A percentile compares a stretch with the other conserved stretches of the same genome.
Conservation (phyloP, 2,329 filamentous ascomycete genomes). For the Penicillium griseofulvum region DNA sequence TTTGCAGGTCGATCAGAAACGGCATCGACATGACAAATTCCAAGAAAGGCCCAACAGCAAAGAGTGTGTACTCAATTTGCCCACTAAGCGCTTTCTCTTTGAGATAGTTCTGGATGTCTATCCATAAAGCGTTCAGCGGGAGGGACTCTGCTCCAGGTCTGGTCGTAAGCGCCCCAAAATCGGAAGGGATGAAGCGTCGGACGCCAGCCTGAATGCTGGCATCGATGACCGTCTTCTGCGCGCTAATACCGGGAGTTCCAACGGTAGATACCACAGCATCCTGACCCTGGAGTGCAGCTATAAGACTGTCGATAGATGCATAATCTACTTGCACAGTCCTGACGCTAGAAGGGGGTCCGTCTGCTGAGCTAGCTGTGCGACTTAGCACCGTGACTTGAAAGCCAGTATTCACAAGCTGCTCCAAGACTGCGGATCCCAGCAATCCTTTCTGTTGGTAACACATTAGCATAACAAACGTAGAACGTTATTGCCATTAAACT, state of each 20-base stretch:
- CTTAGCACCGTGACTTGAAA: slow-evolving; percentile 2
- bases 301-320: slow-evolving; percentile 2
- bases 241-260: background rate
- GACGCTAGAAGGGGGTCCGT: background rate
- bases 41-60: slow-evolving; percentile 5
- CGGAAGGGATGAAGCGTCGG: background rate
- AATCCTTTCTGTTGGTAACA: background rate
- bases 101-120: slow-evolving; percentile 1
- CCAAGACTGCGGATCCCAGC: background rate
- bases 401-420: background rate
- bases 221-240: slow-evolving; percentile 1
- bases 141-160: background rate
- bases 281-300: background rate
- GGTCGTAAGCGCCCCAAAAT: background rate
- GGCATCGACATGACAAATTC: slow-evolving; percentile 10
- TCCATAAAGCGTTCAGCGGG: background rate
- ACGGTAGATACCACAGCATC: background rate
- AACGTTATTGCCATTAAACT: background rate
- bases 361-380: background rate
- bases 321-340: slow-evolving; percentile 3
- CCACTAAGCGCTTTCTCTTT: background rate
- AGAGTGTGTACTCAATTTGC: slow-evolving; percentile 6
- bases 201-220: slow-evolving; percentile 1
- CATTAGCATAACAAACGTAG: background rate
- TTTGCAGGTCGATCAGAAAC: slow-evolving; percentile 2